Evolutionary conservation across 2,329 filamentous ascomycete species (phyloP).

Genomic region (Myriosclerotinia duriaeana): DNA sequence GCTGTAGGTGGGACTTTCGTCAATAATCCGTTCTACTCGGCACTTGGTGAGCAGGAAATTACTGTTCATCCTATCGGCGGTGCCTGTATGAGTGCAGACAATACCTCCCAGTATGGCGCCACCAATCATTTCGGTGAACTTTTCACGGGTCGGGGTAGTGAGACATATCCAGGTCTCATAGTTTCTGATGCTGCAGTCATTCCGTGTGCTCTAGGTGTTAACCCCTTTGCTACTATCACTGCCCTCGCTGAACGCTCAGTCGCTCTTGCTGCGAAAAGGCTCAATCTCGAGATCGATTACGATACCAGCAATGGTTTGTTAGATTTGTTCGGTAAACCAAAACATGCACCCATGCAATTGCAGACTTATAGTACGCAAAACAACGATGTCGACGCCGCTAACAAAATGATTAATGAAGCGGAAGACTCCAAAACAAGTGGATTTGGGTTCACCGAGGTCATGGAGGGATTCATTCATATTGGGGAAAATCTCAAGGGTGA

Average conservation of each 20-base stretch:
- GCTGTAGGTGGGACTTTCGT: conserved; percentile 61
- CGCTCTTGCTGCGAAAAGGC: conserved; percentile 48
- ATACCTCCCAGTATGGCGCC: conserved; percentile 56
- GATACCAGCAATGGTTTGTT: conserved; percentile 50
- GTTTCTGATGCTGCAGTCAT: conserved; percentile 62
- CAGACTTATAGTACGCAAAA: conserved; percentile 28
- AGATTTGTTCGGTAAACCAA: conserved; percentile 55
- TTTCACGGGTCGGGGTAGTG: conserved; percentile 52
- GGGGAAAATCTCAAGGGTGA: conserved; percentile 46
- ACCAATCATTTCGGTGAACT: conserved; percentile 62
- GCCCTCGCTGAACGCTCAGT: conserved; percentile 66
- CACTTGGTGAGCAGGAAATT: conserved; percentile 56
- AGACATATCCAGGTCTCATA: conserved; percentile 57
- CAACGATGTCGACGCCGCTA: conserved; percentile 45
- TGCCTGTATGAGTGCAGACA: conserved; percentile 60
- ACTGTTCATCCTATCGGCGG: conserved; percentile 68
- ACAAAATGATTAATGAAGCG: conserved; percentile 42
- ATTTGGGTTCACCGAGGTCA: conserved; percentile 63
- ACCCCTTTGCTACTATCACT: conserved; percentile 68
- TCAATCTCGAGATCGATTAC: conserved; percentile 46
- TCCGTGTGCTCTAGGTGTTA: conserved; percentile 61
- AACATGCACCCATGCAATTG: conserved; percentile 27
- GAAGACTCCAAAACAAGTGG: conserved; percentile 45
- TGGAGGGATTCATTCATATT: conserved; percentile 60
- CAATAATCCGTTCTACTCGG: conserved; percentile 57